These are phyloP conservation scores for Debaryomyces fabryi DNA, from an alignment of 1,139 yeast genomes.

Conservation along the genomic window DNA sequence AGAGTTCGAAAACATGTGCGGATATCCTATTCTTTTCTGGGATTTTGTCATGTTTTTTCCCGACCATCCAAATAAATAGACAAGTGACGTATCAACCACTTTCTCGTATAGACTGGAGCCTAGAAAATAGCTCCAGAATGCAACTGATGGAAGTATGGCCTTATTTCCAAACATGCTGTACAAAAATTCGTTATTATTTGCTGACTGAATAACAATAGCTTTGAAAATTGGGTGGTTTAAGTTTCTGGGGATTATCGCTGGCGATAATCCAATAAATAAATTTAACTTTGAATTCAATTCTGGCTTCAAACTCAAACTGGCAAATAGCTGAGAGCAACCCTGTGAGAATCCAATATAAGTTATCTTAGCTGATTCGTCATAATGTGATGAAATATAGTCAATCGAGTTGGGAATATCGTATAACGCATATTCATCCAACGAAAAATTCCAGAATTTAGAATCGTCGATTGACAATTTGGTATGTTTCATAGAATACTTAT, in stretches of 20 bases:
- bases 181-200: slow-evolving; percentile 35
- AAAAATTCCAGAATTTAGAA: slow-evolving; percentile 75
- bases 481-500: slow-evolving; percentile 44
- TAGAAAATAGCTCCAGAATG: slow-evolving; percentile 46
- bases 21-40: slow-evolving; percentile 47
- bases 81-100: slow-evolving; percentile 41
- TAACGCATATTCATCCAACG: slow-evolving; percentile 82
- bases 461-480: slow-evolving; percentile 42
- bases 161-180: slow-evolving; percentile 44
- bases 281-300: slow-evolving; percentile 35
- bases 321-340: slow-evolving; percentile 50
- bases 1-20: slow-evolving; percentile 51
- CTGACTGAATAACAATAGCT: slow-evolving; percentile 39
- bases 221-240: slow-evolving; percentile 41
- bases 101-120: slow-evolving; percentile 38
- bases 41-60: slow-evolving; percentile 33
- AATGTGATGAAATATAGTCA: slow-evolving; percentile 49
- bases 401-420: slow-evolving; percentile 81
- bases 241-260: slow-evolving; percentile 48
- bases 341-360: slow-evolving; percentile 49
- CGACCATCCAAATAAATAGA: slow-evolving; percentile 46
- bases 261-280: slow-evolving; percentile 46
- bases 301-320: slow-evolving; percentile 44
- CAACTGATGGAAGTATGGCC: slow-evolving; percentile 48
- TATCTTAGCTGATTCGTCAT: slow-evolving; percentile 19